These are phyloP conservation scores for Russula abietina DNA, from an alignment of 768 basidiomycete genomes.

Conservation along the genomic window DNA sequence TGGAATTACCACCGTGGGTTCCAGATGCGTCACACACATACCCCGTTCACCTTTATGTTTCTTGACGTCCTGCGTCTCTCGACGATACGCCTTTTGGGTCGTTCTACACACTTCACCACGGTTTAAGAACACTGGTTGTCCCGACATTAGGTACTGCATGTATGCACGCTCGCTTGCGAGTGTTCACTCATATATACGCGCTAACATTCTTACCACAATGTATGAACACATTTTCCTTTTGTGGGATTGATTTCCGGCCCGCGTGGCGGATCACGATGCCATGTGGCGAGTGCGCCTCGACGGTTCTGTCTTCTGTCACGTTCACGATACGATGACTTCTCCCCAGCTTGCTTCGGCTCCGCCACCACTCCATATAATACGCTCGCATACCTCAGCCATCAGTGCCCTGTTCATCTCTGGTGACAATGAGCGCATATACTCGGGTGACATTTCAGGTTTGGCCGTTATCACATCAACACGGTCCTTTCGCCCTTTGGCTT, in stretches of 20 bases:
- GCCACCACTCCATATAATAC: conserved; percentile 67
- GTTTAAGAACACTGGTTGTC: conserved; percentile 8
- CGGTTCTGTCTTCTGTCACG: background rate
- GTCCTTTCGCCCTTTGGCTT: conserved; percentile 62
- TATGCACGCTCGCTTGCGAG: conserved; percentile 11
- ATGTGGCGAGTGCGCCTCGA: background rate
- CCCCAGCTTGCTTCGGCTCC: conserved; percentile 29
- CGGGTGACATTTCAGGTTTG: conserved; percentile 76
- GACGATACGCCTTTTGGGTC: conserved; percentile 14
- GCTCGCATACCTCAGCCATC: conserved; percentile 63
- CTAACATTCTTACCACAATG: background rate
- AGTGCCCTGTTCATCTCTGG: conserved; percentile 55
- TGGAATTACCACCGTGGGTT: conserved; percentile 2
- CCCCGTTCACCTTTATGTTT: conserved; percentile 1
- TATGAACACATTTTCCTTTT: background rate
- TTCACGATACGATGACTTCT: background rate
- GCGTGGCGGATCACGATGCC: no score
- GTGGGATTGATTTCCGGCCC: background rate
- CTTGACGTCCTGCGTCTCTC: conserved; percentile 10
- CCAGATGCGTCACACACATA: conserved; percentile 16
- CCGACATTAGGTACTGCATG: background rate
- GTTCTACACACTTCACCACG: background rate
- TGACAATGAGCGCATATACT: conserved; percentile 77
- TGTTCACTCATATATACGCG: background rate
- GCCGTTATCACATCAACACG: conserved; percentile 72